phyloP scores from a whole-genome alignment of 768 basidiomycete species.

The Phlebiopsis flavidoalba region DNA sequence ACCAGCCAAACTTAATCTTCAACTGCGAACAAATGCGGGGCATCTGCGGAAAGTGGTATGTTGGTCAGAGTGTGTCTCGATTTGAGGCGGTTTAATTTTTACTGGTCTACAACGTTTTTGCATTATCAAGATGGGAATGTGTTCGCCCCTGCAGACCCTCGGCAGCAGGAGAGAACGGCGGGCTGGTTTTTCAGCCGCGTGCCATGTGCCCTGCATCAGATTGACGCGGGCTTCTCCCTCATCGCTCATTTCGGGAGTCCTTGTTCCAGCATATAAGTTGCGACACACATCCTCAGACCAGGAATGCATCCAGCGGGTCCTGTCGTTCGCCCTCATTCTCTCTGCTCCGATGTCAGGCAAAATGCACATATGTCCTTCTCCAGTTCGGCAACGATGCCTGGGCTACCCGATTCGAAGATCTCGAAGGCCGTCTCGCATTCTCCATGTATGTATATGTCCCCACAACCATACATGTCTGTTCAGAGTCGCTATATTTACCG shows the following conservation, averaged over 20 bases:
- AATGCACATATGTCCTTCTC: slow-evolving; percentile 46
- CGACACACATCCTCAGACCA: neutral
- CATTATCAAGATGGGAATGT: neutral
- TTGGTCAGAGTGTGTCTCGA: neutral
- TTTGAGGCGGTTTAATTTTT: neutral
- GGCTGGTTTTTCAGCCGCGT: neutral
- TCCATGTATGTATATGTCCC: slow-evolving; percentile 46
- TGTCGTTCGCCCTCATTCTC: slow-evolving; percentile 12
- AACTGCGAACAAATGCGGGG: neutral
- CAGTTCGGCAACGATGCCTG: slow-evolving; percentile 66
- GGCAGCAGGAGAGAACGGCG: neutral
- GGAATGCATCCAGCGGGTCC: neutral
- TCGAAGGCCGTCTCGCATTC: slow-evolving; percentile 60
- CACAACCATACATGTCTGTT: neutral
- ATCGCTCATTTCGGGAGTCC: slow-evolving; percentile 5
- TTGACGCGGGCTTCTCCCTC: neutral
- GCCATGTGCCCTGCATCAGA: slow-evolving; percentile 3
- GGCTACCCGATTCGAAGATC: slow-evolving; percentile 55
- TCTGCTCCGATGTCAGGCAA: slow-evolving; percentile 29
- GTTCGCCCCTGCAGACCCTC: neutral
- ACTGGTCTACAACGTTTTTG: neutral
- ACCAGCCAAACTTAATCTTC: neutral
- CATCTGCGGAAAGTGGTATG: neutral
- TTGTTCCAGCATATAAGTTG: slow-evolving; percentile 12
- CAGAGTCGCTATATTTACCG: neutral